Evolutionary conservation across 306 rosid species (phyloP), one percentile per base, ranked within the genome.

Genomic region (Comarum palustre): DNA sequence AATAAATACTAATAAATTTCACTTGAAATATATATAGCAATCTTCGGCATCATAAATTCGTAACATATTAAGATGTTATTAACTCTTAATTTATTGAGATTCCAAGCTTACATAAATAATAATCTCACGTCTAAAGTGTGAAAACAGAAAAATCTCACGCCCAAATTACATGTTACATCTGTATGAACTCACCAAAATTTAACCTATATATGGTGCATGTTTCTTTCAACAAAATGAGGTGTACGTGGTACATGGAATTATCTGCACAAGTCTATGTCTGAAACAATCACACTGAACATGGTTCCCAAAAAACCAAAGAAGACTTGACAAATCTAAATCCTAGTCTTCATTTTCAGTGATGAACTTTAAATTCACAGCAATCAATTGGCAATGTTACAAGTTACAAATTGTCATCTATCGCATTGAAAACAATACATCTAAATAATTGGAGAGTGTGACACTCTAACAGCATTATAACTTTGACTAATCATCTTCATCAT

Each of bases 341-440:
- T 24, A 11, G 32, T 24, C 41, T 29, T 59, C n/a, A 59, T 13
- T 1, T 6, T 29, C 39, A 59, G n/a, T 6, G 22, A 61, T 34
- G 43, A 61, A 61, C 66, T 25, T 61, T 61, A 61, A 27, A 61
- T 32, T 61, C 4, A 15, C 20, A 8, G 66, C 66, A 31, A 31
- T 42, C 65, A 59, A 59, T 13, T 59, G 16, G 12, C 14, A 59
- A 29, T 59, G 41, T 59, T 59, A 61, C 13, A 16, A 17, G 3
- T 17, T 54, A 22, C 52, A 25, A 39, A 31, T 61, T 73, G 70
- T 73, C 71, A 5, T 36, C 41, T 74, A 19, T 54, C 41, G 45
- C 70, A 77, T 71, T 36, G 45, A 39, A 36, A 27, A 16, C n/a
- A n/a, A n/a, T 20, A n/a, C 8, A 68, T 15, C 46, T 14, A 10